Evolutionary conservation across 2,329 filamentous ascomycete species (phyloP), one percentile per base, ranked within the genome.

Genomic region (Torrubiellomyces zombiae): DNA sequence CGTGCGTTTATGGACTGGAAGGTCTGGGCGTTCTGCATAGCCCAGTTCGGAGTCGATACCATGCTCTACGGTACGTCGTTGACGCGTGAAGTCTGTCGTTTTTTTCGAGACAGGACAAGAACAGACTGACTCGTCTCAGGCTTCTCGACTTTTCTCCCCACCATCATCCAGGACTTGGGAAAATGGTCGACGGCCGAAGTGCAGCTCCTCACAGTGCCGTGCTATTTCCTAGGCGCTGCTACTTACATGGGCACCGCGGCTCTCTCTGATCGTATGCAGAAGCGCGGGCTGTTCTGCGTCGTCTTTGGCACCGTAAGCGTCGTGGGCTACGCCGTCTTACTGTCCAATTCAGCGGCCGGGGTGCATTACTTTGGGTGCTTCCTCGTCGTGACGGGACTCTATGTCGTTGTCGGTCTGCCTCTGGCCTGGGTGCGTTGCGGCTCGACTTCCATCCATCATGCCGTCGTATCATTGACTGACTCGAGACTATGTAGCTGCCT

Each of bases 201-300:
- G 5, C 78, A 85, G 45, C 67, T 79, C 16, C 61, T 85, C 17
- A 85, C 79, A 0, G 76, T 86, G 23, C 79, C 79, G 0, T 81
- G 75, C 47, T 85, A 85, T 43, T 67, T 69, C 5, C 45, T 82
- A 4, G 79, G 78, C 4, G 77, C 77, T 0, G 56, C 74, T 5
- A 66, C 63, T 0, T 85, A 82, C 44, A 65, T 85, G 44, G 33
- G 57, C 7, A 57, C 69, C 3, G 77, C 77, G 0, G 66, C 62
- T 38, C 47, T 78, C 21, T 80, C 74, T 4, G 79, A 86, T 42
- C 60, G 61, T 27, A 56, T 62, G 32, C 75, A 81, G 47, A 60
- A 55, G 28, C 66, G 79, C 20, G 77, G 64, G 1, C 34, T 79
- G 0, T 78, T 75, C 34, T 63, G 63, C 14, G 61, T 76, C 16